Conservation (phyloP, 116 monocot genomes). For the Thalassia testudinum region DNA sequence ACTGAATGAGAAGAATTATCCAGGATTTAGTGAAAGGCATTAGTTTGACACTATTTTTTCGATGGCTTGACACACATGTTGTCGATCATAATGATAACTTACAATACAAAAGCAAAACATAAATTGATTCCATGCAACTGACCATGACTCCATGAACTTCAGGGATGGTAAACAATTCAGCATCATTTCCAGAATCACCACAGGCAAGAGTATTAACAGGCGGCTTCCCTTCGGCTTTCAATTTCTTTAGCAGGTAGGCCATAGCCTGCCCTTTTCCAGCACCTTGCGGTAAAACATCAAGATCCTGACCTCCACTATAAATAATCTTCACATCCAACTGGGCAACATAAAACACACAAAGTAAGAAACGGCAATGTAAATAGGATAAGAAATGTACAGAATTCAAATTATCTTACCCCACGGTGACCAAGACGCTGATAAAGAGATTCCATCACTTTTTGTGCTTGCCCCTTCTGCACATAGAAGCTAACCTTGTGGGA, state of each 20-base stretch:
- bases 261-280: conserved; percentile 94
- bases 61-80: no score
- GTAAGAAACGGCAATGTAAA: no score
- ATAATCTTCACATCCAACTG: conserved; percentile 90
- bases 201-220: conserved; percentile 83
- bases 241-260: conserved; percentile 74
- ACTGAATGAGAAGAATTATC: background rate
- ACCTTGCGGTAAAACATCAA: conserved; percentile 75
- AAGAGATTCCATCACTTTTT: no score
- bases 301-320: conserved; percentile 64
- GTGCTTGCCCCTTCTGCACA: no score
- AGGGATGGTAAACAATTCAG: conserved; percentile 71
- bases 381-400: no score
- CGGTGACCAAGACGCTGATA: no score
- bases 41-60: background rate
- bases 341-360: no score
- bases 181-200: conserved; percentile 94
- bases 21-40: background rate
- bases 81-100: no score
- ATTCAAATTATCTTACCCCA: no score
- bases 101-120: background rate
- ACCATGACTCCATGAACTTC: conserved; percentile 89
- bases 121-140: conserved; percentile 3
- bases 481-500: conserved; percentile 87
- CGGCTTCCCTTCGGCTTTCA: conserved; percentile 31